phyloP scores from a whole-genome alignment of 2,329 filamentous ascomycete genomes.

The Fusarium humuli region DNA sequence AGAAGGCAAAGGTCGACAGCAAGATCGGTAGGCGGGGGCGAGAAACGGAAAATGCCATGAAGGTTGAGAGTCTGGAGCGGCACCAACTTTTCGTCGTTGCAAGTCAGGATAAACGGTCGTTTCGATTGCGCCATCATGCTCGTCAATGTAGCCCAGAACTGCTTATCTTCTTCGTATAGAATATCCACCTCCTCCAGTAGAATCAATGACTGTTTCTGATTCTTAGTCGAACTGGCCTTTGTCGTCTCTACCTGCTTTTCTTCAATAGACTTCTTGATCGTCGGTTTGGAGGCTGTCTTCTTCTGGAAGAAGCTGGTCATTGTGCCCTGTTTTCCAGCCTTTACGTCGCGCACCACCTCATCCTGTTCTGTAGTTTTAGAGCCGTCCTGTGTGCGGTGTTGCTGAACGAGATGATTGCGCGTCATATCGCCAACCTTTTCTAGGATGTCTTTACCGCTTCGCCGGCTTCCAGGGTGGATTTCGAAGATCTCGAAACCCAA shows the following conservation, averaged over 20 bases:
- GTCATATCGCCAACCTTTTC: slow-evolving; percentile 98
- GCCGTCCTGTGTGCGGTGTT: slow-evolving; percentile 53
- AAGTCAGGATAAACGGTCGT: slow-evolving; percentile 93
- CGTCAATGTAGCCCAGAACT: slow-evolving; percentile 89
- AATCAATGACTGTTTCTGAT: slow-evolving; percentile 93
- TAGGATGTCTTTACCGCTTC: slow-evolving; percentile 89
- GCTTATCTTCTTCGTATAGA: slow-evolving; percentile 93
- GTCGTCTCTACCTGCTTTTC: slow-evolving; percentile 42
- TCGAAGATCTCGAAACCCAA: slow-evolving; percentile 95
- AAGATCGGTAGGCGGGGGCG: slow-evolving; percentile 71
- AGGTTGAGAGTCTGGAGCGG: slow-evolving; percentile 80
- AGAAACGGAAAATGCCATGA: slow-evolving; percentile 85
- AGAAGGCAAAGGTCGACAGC: slow-evolving; percentile 85
- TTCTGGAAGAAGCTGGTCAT: slow-evolving; percentile 86
- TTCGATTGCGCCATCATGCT: slow-evolving; percentile 85
- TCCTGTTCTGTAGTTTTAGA: slow-evolving; percentile 47
- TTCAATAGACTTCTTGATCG: slow-evolving; percentile 47
- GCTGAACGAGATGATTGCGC: slow-evolving; percentile 86
- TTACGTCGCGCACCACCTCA: slow-evolving; percentile 62
- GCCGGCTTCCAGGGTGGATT: slow-evolving; percentile 84
- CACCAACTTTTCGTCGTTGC: slow-evolving; percentile 88
- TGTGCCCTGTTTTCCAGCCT: slow-evolving; percentile 78
- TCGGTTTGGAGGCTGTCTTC: slow-evolving; percentile 42
- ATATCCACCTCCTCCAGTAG: slow-evolving; percentile 94
- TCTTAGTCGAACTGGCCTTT: slow-evolving; percentile 54